Base-by-base conservation (phyloP, 495 filamentous ascomycete genomes). In the Cenococcum geophilum region DNA sequence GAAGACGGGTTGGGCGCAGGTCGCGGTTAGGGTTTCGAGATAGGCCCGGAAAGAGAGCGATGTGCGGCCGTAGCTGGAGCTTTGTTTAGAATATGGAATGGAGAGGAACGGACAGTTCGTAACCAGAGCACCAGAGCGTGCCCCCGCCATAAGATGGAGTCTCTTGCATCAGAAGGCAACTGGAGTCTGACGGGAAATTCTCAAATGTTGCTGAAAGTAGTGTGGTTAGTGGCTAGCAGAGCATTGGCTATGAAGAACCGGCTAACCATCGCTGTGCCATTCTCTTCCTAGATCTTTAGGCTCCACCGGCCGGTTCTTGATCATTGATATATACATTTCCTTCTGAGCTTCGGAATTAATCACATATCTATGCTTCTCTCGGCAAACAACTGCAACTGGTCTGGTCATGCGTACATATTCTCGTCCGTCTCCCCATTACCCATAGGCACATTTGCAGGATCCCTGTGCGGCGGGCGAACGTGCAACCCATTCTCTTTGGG, bases 261-360 rank as follows among this genome's bases (percentile, higher is more conserved):
- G 27, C 27, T 32, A 6, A 32, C 27, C 27, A 32, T 78, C 76
- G 40, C 74, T 76, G 53, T 78, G 76, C 76, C 76, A 78, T 60
- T 78, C 76, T 18, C 74, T 62, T 1, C 64, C 64, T 5, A 77
- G 66, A 61, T 77, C 73, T 25, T 67, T 69, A 4, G 76, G 75
- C 55, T 78, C 73, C 23, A 16, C 68, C 23, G 45, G 32, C 21
- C 62, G 58, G 36, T 65, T 62, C 9, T 69, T 64, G 2, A 36
- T 40, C 76, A 77, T 76, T 4, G 76, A 76, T 20, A 70, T 72
- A 59, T 78, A 78, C 50, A 78, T 52, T 59, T 74, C 75, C 65
- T 78, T 78, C 8, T 70, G 67, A 0, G 76, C 76, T 49, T 78
- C 76, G 11, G 74, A 73, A 61, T 78, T 78, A 61, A 78, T 78